These are phyloP conservation scores for Clitopilus hobsonii DNA, from an alignment of 768 basidiomycete genomes.

Conservation along the genomic window DNA sequence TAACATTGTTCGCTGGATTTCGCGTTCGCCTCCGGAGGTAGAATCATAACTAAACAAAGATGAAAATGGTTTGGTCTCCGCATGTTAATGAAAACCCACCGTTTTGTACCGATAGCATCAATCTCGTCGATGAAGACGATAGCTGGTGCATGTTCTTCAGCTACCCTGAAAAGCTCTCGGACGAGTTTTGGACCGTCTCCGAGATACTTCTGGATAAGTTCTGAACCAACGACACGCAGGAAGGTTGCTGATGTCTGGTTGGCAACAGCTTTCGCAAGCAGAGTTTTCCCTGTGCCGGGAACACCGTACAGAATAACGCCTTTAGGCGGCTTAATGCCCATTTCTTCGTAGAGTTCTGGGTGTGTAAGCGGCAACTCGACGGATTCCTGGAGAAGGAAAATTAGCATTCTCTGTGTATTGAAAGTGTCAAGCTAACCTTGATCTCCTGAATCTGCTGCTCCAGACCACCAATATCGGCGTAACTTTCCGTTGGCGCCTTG, in stretches of 20 bases:
- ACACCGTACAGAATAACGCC: constrained; percentile 99
- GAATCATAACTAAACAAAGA: constrained; percentile 78
- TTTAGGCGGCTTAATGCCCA: constrained; percentile 99
- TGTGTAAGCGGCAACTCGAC: constrained; percentile 97
- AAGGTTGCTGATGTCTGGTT: constrained; percentile 99
- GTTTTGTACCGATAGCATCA: constrained; percentile 96
- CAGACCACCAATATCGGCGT: constrained; percentile 96
- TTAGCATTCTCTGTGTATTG: too few relatives aligned
- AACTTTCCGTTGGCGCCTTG: constrained; percentile 98
- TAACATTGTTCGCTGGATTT: constrained; percentile 99
- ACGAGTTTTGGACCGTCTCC: constrained; percentile 99
- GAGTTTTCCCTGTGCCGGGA: constrained; percentile 96
- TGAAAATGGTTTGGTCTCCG: not conserved
- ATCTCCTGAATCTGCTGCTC: constrained; percentile 99
- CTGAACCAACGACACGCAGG: constrained; percentile 94
- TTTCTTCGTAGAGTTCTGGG: constrained; percentile 98
- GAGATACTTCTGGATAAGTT: constrained; percentile 98
- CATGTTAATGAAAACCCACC: constrained; percentile 40
- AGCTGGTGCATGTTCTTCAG: constrained; percentile 96
- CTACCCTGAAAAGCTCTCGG: constrained; percentile 93
- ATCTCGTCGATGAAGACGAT: constrained; percentile 99
- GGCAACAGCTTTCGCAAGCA: constrained; percentile 95
- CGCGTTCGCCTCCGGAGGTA: constrained; percentile 96
- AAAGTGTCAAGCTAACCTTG: constrained; percentile 72
- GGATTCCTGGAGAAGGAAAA: constrained; percentile 68